Evolutionary conservation across 1,284 basidiomycete genomes (phyloP).

Genomic region (Termitomyces sp.): DNA sequence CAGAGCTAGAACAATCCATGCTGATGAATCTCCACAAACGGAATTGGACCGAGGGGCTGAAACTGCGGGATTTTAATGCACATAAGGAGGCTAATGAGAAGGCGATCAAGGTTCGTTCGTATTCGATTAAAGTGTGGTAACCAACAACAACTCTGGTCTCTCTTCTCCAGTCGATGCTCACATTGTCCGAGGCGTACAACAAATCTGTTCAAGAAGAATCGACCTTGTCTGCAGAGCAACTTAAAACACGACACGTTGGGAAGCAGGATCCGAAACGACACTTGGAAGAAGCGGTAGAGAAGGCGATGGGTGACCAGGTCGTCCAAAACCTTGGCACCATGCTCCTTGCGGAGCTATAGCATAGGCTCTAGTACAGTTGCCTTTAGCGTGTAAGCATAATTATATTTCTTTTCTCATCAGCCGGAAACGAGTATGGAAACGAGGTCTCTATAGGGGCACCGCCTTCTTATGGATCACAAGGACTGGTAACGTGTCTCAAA

Average conservation of each 20-base stretch:
- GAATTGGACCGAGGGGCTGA: conserved; percentile 96
- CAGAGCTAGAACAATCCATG: conserved; percentile 97
- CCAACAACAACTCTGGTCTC: conserved; percentile 4
- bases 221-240: conserved; percentile 82
- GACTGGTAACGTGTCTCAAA: conserved; percentile 17
- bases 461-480: conserved; percentile 17
- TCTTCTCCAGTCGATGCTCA: conserved; percentile 76
- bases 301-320: conserved; percentile 93
- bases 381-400: conserved; percentile 11
- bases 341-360: conserved; percentile 77
- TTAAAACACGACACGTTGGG: conserved; percentile 95
- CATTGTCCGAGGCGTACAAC: conserved; percentile 88
- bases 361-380: conserved; percentile 17
- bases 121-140: conserved; percentile 9
- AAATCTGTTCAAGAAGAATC: conserved; percentile 96
- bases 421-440: conserved; percentile 8
- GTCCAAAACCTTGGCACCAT: conserved; percentile 91
- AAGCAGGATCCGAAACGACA: conserved; percentile 98
- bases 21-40: conserved; percentile 96
- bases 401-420: conserved; percentile 11
- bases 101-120: conserved; percentile 74
- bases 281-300: conserved; percentile 94
- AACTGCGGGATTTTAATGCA: conserved; percentile 81
- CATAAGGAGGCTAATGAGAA: conserved; percentile 86
- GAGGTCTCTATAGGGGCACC: conserved; percentile 9